Evolutionary conservation across 1,284 basidiomycete species (phyloP), one percentile per base, ranked within the genome.

Genomic region (Pulchroboletus neoregius): DNA sequence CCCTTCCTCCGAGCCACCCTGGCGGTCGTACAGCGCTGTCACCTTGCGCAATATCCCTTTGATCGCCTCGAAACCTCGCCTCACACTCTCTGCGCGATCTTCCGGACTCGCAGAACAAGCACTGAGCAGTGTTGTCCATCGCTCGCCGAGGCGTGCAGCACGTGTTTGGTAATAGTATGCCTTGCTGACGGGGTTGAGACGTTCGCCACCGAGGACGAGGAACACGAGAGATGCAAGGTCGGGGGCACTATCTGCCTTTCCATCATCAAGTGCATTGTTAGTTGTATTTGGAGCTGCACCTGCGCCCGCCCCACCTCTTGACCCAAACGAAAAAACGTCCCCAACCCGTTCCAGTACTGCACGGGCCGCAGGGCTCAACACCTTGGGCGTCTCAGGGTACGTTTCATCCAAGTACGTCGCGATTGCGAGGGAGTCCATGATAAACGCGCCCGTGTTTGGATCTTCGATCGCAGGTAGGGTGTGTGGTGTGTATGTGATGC

Each of bases 321-420:
- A 44, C 33, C 50, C 46, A 1, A 56, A 50, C 9, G 47, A 59
- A 18, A 61, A 37, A 2, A 24, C 0, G 15, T 44, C 36, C 1
- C 12, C 34, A 2, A 24, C 4, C 2, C 10, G 11, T 20, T 51
- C 46, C 4, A 61, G n/a, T 4, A 20, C 1, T 1, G n/a, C 34
- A 11, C 16, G 40, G 3, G 32, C 40, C 1, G 33, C 36, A 2
- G 47, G 41, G 11, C 24, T 40, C 31, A 49, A 7, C 13, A 62
- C 46, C 4, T 32, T 43, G 1, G 67, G 71, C 0, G 64, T 67
- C 18, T 67, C 58, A 0, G 73, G 71, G 51, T 75, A 76, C 3
- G 67, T 66, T 11, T 61, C 53, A 39, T 78, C 76, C 20, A 78
- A 56, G 53, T 75, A 76, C 12, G 62, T 54, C 0, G 71, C 64